A percentile compares a stretch with the other conserved stretches of the same genome.
Conservation (phyloP, 2,329 filamentous ascomycete species). For the Westerdykella sp. region DNA sequence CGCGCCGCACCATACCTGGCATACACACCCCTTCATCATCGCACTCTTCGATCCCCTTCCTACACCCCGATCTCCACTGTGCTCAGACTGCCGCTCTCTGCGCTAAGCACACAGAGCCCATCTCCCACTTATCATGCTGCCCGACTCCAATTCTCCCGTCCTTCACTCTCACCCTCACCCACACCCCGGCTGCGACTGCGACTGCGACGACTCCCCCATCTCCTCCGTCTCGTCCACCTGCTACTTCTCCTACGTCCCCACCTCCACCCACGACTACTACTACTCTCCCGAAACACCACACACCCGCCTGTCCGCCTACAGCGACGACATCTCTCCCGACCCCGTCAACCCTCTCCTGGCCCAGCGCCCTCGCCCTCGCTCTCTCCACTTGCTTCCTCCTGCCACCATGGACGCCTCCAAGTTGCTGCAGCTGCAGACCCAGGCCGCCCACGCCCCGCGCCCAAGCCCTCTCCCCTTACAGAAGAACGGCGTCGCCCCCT, state of each 20-base stretch:
- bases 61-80: no score
- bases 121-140: no score
- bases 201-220: slow-evolving; percentile 1
- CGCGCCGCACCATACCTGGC: no score
- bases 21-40: no score
- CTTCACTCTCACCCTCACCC: no score
- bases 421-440: slow-evolving; percentile 36
- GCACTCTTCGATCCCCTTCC: no score
- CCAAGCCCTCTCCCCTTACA: slow-evolving; percentile 25
- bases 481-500: slow-evolving; percentile 1
- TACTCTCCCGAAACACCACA: slow-evolving; percentile 31
- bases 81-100: no score
- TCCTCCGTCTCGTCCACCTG: slow-evolving; percentile 12
- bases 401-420: slow-evolving; percentile 28
- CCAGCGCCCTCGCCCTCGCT: slow-evolving; percentile 16
- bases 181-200: no score
- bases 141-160: no score
- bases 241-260: slow-evolving; percentile 30
- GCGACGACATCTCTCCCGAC: slow-evolving; percentile 20
- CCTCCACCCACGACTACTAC: slow-evolving; percentile 13
- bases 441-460: slow-evolving; percentile 28
- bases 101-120: no score
- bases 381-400: slow-evolving; percentile 14
- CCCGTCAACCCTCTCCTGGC: slow-evolving; percentile 34
- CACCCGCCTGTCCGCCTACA: slow-evolving; percentile 19